Percentiles rank a stretch among this genome's conserved stretches.
These are phyloP conservation scores for Torulaspora pretoriensis DNA, from an alignment of 1,139 yeast genomes.

Conservation along the genomic window DNA sequence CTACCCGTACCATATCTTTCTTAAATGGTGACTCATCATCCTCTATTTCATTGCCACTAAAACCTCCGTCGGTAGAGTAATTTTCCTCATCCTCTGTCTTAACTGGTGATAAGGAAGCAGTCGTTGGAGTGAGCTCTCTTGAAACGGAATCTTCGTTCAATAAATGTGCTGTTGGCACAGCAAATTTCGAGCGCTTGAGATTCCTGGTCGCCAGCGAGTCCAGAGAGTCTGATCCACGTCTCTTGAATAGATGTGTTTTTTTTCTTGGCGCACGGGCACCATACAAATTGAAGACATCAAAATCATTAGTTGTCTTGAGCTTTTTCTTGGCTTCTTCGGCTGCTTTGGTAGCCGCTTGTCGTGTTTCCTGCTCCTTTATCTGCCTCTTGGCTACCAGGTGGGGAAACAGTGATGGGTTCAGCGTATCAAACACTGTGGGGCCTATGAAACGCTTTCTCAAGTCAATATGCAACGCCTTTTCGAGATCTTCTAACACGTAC, in stretches of 20 bases:
- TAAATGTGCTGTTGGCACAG: conserved; percentile 65
- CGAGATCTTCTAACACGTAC: conserved; percentile 59
- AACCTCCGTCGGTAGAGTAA: conserved; percentile 32
- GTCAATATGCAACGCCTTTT: conserved; percentile 61
- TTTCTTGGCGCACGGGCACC: conserved; percentile 24
- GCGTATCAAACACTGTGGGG: conserved; percentile 59
- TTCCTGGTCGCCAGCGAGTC: conserved; percentile 12
- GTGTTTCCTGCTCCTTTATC: conserved; percentile 37
- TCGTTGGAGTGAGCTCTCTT: conserved; percentile 24
- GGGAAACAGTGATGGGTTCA: conserved; percentile 60
- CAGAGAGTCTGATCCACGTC: conserved; percentile 13
- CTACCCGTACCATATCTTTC: conserved; percentile 21
- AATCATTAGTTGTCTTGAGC: conserved; percentile 21
- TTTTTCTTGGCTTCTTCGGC: conserved; percentile 21
- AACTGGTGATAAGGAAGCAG: conserved; percentile 13
- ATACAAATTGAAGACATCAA: conserved; percentile 34
- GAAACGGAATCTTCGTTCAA: conserved; percentile 49
- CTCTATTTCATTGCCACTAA: conserved; percentile 37
- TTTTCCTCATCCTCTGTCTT: conserved; percentile 19
- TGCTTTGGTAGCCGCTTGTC: conserved; percentile 29
- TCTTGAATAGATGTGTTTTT: conserved; percentile 21
- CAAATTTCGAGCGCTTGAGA: conserved; percentile 16
- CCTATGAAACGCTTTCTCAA: conserved; percentile 71
- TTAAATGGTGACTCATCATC: conserved; percentile 17
- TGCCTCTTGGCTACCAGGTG: conserved; percentile 44